Conservation (phyloP, 2,329 filamentous ascomycete genomes). For the Aspergillus tanneri region DNA sequence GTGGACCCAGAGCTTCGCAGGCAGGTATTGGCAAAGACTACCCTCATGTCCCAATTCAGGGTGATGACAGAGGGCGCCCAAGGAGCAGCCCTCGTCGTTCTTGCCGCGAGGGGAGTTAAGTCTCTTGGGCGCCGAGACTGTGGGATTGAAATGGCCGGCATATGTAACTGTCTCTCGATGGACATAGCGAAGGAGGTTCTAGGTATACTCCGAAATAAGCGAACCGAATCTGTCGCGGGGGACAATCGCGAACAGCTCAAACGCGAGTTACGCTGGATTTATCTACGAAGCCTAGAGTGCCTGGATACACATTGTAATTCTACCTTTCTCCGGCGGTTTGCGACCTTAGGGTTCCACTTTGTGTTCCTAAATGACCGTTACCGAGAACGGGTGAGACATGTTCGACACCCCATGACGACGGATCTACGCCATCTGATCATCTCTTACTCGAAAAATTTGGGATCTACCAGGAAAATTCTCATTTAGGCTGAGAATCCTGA, state of each 20-base stretch:
- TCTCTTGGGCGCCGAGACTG: not conserved
- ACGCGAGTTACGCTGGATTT: not conserved
- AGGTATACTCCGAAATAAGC: not conserved
- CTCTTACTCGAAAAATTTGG: no score
- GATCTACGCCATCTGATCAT: no score
- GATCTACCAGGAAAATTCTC: no score
- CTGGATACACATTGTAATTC: not conserved
- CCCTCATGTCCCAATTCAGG: not conserved
- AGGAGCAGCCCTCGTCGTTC: not conserved
- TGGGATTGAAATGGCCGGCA: not conserved
- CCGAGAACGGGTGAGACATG: not conserved
- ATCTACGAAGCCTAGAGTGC: not conserved
- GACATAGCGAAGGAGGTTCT: conserved; percentile 2
- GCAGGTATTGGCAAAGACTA: not conserved
- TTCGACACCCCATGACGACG: not conserved
- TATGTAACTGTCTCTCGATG: not conserved
- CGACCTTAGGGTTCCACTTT: not conserved
- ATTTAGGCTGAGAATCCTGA: no score
- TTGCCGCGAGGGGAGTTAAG: not conserved
- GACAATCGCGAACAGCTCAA: not conserved
- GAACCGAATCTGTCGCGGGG: not conserved
- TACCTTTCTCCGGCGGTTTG: not conserved
- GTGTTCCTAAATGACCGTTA: conserved; percentile 5
- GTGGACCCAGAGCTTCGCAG: not conserved
- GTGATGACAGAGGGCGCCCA: not conserved